Conservation (phyloP, 441 rosid genomes). For the Erysimum cheiri region DNA sequence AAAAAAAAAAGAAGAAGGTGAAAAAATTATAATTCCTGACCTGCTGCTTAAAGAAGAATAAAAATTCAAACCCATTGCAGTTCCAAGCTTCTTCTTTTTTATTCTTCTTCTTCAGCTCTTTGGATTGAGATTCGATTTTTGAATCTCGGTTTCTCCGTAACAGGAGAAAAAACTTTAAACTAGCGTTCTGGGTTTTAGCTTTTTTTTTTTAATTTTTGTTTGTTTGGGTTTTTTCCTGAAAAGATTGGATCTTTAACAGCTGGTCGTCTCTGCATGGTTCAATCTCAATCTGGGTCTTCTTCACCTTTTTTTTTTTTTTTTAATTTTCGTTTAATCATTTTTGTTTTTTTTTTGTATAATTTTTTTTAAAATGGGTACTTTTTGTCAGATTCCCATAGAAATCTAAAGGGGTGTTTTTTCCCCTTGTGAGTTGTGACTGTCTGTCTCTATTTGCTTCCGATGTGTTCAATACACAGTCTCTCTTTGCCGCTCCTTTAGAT, state of each 20-base stretch:
- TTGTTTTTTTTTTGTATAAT: conserved; percentile 26
- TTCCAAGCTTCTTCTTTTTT: conserved; percentile 11
- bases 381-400: conserved; percentile 66
- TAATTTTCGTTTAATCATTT: conserved; percentile 1
- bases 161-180: conserved; percentile 8
- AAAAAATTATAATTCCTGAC: conserved; percentile 62
- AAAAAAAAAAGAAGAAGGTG: too few species aligned
- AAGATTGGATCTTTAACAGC: conserved; percentile 38
- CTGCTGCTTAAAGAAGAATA: conserved; percentile 59
- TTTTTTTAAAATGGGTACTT: conserved; percentile 51
- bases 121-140: conserved; percentile 22
- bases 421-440: too few species aligned
- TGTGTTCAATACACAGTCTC: conserved; percentile 60
- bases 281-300: conserved; percentile 49
- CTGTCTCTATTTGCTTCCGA: conserved; percentile 54
- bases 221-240: not conserved
- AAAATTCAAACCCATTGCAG: conserved; percentile 60
- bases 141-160: conserved; percentile 40
- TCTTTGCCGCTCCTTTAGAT: conserved; percentile 58
- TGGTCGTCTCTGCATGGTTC: conserved; percentile 55
- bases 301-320: conserved; percentile 23
- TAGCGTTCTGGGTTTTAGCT: conserved; percentile 27
- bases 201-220: not conserved
- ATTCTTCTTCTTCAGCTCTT: conserved; percentile 37
- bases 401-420: conserved; percentile 45